Conservation (phyloP, 208 protist genomes). For the Herpetomonas muscarum region DNA sequence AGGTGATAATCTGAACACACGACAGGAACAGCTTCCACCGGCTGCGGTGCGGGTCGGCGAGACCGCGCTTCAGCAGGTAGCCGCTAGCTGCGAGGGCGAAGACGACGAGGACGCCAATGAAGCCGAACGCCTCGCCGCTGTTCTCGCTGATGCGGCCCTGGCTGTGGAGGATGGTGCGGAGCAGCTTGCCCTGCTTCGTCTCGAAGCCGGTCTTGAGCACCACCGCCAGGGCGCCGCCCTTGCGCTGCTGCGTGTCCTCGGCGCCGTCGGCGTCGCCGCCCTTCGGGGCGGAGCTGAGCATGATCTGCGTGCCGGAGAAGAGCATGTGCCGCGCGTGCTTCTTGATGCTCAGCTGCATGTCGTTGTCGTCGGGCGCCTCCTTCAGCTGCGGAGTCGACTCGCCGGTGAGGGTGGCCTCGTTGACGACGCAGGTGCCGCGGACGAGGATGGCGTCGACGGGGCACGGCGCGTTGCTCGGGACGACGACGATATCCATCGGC, state of each 20-base stretch:
- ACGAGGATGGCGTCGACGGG: slow-evolving; percentile 96
- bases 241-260: not conserved
- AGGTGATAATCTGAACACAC: slow-evolving; percentile 98
- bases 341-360: slow-evolving; percentile 73
- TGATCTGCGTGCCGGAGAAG: slow-evolving; percentile 93
- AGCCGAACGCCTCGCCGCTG: slow-evolving; percentile 93
- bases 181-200: slow-evolving; percentile 96
- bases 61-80: slow-evolving; percentile 94
- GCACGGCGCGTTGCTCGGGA: slow-evolving; percentile 71
- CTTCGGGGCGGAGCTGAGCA: slow-evolving; percentile 84
- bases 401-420: slow-evolving; percentile 99
- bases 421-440: slow-evolving; percentile 94
- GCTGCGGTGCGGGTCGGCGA: slow-evolving; percentile 71
- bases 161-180: slow-evolving; percentile 92
- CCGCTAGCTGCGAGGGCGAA: slow-evolving; percentile 94
- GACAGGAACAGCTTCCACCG: slow-evolving; percentile 97
- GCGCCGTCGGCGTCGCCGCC: slow-evolving; percentile 17
- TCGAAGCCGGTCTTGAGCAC: slow-evolving; percentile 99
- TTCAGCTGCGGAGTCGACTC: slow-evolving; percentile 99
- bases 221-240: slow-evolving; percentile 80
- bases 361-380: slow-evolving; percentile 73
- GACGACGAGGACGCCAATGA: slow-evolving; percentile 97
- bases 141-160: slow-evolving; percentile 95
- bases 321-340: slow-evolving; percentile 91
- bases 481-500: slow-evolving; percentile 94